Evolutionary conservation across 345 rosid species (phyloP).

Genomic region (Clarkia xantiana): DNA sequence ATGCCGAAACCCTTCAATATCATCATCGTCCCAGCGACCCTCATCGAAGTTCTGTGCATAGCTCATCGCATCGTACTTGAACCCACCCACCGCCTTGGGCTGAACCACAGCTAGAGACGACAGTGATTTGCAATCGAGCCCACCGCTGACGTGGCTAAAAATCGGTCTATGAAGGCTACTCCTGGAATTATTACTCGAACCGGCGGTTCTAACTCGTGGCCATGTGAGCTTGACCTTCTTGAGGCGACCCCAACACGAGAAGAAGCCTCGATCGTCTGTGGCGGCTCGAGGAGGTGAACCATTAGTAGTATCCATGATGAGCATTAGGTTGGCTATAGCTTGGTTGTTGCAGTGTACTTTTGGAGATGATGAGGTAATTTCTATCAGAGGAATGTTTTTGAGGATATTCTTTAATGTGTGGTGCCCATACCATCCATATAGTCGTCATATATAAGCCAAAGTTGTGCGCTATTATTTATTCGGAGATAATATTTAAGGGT

Average conservation of each 20-base stretch:
- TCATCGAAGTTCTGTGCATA: constrained; percentile 16
- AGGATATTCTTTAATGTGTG: too few relatives aligned
- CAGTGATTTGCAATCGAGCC: constrained; percentile 9
- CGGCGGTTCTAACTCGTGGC: too few relatives aligned
- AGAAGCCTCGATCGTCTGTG: background rate
- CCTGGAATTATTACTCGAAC: too few relatives aligned
- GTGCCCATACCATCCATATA: too few relatives aligned
- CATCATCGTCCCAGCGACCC: constrained; percentile 6
- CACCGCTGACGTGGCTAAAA: too few relatives aligned
- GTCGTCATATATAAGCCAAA: too few relatives aligned
- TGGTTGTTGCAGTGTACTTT: too few relatives aligned
- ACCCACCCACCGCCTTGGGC: constrained; percentile 10
- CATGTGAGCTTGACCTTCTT: background rate
- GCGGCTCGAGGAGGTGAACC: background rate
- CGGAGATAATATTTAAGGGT: too few relatives aligned
- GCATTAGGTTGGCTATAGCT: background rate
- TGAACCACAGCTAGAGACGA: constrained; percentile 8
- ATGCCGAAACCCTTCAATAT: background rate
- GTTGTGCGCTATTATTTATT: too few relatives aligned
- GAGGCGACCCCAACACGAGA: background rate
- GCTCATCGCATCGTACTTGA: constrained; percentile 11
- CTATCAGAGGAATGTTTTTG: too few relatives aligned
- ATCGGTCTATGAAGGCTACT: too few relatives aligned
- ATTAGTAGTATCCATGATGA: background rate
- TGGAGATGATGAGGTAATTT: too few relatives aligned